Evolutionary conservation across 768 basidiomycete species (phyloP), one percentile per base, ranked within the genome.

Genomic region (Leccinum uliginosum): DNA sequence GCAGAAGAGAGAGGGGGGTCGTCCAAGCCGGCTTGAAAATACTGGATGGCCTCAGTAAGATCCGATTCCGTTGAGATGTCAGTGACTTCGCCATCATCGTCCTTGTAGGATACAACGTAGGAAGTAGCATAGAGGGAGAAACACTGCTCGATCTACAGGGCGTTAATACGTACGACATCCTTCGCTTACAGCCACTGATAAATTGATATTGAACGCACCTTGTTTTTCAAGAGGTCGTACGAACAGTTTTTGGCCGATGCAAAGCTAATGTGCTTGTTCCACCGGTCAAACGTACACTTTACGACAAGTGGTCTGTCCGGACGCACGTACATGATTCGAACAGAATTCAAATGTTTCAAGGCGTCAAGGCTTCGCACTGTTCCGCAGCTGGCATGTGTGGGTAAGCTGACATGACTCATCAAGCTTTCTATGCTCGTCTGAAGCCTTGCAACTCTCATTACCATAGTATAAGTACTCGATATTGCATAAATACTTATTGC

Each of bases 11-110:
- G 60, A 29, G 87, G 84, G 14, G 79, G 80, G 62, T 91, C 89
- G 60, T 93, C 93, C 11, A 69, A 73, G 15, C 88, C 87, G 1
- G 83, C 85, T 55, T 86, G 81, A 69, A 93, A 95, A 71, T 93
- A 98, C 32, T 83, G 78, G 56, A 98, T 89, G 1, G 94, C 93
- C 62, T 96, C 94, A 1, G 85, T 82, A 21, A 97, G 78, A 65
- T 95, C 90, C 5, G 73, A 68, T 55, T 96, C 91, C 19, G 79
- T 82, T 0, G 76, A 72, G 60, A 94, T 89, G 59, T 78, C 79
- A 23, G 80, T 83, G 55, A 82, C 79, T 68, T 93, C 92, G 56
- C 87, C 88, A 57, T 95, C 92, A 67, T 97, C 92, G 65, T 94
- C 93, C 63, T 85, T 89, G 74, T 93, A 97, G 5, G 85, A 78